Conservation (phyloP, 129 eudicot genomes). For the Kitagawia praeruptora region DNA sequence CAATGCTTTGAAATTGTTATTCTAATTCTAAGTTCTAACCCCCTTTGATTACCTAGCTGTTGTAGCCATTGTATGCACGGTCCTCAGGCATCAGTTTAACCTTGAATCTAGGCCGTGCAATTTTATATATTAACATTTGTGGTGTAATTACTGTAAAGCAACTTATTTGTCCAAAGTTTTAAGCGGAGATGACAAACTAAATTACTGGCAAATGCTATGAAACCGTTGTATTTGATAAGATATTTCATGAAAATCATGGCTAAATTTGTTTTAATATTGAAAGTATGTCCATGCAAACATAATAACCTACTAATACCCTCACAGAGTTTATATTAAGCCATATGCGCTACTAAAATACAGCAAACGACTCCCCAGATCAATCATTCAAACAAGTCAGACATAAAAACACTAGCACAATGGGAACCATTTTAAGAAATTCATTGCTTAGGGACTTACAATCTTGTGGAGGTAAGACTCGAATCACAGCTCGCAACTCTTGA, state of each 20-base stretch:
- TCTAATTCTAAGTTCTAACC: no score
- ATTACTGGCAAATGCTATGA: not conserved
- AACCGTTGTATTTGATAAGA: not conserved
- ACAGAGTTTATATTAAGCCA: not conserved
- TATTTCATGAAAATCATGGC: not conserved
- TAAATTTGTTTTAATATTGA: no score
- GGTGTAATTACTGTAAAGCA: not conserved
- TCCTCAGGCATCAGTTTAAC: not conserved
- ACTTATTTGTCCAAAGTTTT: not conserved
- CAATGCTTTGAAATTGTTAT: not conserved
- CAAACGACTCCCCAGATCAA: not conserved
- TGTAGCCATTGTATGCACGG: not conserved
- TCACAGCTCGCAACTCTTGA: conserved; percentile 79
- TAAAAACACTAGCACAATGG: not conserved
- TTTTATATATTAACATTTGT: not conserved
- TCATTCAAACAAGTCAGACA: not conserved
- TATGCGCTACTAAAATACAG: not conserved
- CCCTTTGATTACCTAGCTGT: not conserved
- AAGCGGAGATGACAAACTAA: not conserved
- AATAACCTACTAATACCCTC: no score
- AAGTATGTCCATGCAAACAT: not conserved
- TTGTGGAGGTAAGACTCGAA: conserved; percentile 87
- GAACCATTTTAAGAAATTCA: not conserved
- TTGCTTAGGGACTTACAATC: conserved; percentile 47
- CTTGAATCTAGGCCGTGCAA: not conserved